phyloP scores from a whole-genome alignment of 2,329 filamentous ascomycete genomes.

The Beauveria rudraprayagi region DNA sequence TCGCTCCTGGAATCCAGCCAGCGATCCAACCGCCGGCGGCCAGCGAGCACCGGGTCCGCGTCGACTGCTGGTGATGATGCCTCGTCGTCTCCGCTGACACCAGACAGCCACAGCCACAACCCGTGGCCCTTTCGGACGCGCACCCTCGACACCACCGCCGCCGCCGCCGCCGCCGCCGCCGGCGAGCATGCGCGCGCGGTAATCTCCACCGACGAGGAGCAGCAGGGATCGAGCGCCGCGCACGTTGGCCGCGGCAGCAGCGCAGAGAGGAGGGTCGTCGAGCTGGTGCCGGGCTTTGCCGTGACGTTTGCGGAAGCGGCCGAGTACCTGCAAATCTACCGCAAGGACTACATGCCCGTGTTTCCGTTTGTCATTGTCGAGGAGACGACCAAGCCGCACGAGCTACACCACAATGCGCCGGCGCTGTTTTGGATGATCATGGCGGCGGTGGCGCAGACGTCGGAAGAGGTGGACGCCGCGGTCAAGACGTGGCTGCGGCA shows the following conservation, averaged over 20 bases:
- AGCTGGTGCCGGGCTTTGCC: slow-evolving; percentile 21
- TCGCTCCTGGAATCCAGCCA: slow-evolving; percentile 16
- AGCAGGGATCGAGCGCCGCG: background rate
- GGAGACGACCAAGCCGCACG: slow-evolving; percentile 15
- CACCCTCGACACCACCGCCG: background rate
- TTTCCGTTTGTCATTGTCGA: slow-evolving; percentile 26
- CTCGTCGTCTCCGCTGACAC: slow-evolving; percentile 15
- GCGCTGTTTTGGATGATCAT: slow-evolving; percentile 26
- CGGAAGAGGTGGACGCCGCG: slow-evolving; percentile 17
- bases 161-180: background rate
- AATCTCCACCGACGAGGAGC: background rate
- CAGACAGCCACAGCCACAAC: background rate
- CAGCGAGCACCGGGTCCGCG: background rate
- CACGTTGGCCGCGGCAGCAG: background rate
- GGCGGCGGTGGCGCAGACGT: slow-evolving; percentile 20
- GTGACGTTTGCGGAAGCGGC: slow-evolving; percentile 23
- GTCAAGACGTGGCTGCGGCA: slow-evolving; percentile 22
- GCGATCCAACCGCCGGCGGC: background rate
- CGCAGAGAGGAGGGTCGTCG: background rate
- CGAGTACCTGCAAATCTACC: slow-evolving; percentile 21
- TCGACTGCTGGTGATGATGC: background rate
- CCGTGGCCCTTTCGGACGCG: background rate
- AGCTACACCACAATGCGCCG: slow-evolving; percentile 19
- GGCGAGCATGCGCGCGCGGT: too few species aligned
- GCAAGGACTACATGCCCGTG: slow-evolving; percentile 19